Evolutionary conservation across 2,329 filamentous ascomycete genomes (phyloP).

Genomic region (Endothia cerciana): DNA sequence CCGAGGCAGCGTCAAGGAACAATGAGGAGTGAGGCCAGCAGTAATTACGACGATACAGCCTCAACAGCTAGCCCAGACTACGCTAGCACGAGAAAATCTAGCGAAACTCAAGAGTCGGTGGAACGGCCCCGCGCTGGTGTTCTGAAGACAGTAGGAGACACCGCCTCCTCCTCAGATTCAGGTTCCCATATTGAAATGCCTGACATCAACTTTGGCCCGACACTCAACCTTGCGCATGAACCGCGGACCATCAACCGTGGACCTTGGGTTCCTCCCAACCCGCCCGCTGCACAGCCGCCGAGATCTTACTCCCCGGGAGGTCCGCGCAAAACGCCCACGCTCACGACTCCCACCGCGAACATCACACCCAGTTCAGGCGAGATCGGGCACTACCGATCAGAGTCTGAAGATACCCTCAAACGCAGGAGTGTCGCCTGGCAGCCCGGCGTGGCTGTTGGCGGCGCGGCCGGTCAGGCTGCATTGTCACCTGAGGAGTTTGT

Average conservation of each 20-base stretch:
- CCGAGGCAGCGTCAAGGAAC: constrained; percentile 42
- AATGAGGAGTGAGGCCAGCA: constrained; percentile 46
- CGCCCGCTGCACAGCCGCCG: constrained; percentile 30
- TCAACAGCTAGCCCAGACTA: constrained; percentile 75
- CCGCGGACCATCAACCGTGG: constrained; percentile 18
- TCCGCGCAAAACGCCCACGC: constrained; percentile 27
- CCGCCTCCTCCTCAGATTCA: constrained; percentile 24
- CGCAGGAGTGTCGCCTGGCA: constrained; percentile 79
- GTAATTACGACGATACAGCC: constrained; percentile 64
- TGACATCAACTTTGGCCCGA: constrained; percentile 83
- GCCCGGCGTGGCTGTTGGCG: constrained; percentile 62
- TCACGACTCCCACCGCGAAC: constrained; percentile 30
- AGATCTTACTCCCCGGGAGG: constrained; percentile 41
- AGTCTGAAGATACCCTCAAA: constrained; percentile 53
- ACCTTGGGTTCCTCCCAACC: constrained; percentile 32
- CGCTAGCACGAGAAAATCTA: constrained; percentile 68
- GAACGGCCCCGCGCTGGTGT: constrained; percentile 78
- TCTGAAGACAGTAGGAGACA: constrained; percentile 74
- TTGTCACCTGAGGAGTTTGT: constrained; percentile 84
- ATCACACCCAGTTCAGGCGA: constrained; percentile 33
- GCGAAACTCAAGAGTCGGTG: constrained; percentile 53
- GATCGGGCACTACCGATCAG: constrained; percentile 48
- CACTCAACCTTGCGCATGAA: constrained; percentile 56
- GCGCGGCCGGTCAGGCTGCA: constrained; percentile 50
- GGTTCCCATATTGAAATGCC: constrained; percentile 61